Conservation (phyloP, 2,329 filamentous ascomycete species). For the Calonectria hawksworthii region DNA sequence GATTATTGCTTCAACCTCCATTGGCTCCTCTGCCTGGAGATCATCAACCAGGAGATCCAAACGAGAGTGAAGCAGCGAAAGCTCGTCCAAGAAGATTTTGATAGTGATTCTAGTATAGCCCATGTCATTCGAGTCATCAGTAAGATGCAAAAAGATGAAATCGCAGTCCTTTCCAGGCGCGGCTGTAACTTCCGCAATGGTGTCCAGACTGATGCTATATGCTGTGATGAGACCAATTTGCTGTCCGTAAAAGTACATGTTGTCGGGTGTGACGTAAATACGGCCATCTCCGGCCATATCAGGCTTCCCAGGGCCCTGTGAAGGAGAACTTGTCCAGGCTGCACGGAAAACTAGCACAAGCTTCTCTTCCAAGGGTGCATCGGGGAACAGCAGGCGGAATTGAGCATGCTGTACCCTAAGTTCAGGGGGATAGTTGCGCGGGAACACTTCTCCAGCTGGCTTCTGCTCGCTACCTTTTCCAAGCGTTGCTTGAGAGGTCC, state of each 20-base stretch:
- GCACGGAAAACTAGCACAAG: slow-evolving; percentile 93
- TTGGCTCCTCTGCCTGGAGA: slow-evolving; percentile 78
- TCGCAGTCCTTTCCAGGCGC: slow-evolving; percentile 93
- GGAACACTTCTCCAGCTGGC: slow-evolving; percentile 70
- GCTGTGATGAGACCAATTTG: slow-evolving; percentile 92
- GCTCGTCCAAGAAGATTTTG: slow-evolving; percentile 92
- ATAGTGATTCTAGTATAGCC: slow-evolving; percentile 83
- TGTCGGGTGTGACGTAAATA: slow-evolving; percentile 87
- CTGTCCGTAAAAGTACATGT: slow-evolving; percentile 97
- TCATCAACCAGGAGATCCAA: slow-evolving; percentile 90
- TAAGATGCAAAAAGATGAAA: slow-evolving; percentile 87
- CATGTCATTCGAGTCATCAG: slow-evolving; percentile 72
- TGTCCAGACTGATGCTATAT: slow-evolving; percentile 80
- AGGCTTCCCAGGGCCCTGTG: slow-evolving; percentile 58
- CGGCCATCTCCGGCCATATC: slow-evolving; percentile 75
- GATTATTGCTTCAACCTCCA: slow-evolving; percentile 78
- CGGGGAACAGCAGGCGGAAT: slow-evolving; percentile 91
- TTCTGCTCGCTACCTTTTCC: slow-evolving; percentile 49
- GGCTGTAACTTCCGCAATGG: slow-evolving; percentile 89
- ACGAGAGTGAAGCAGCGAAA: slow-evolving; percentile 84
- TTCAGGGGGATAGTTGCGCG: slow-evolving; percentile 82
- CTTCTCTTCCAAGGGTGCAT: slow-evolving; percentile 82
- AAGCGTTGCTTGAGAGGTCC: slow-evolving; percentile 47
- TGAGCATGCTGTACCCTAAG: slow-evolving; percentile 91
- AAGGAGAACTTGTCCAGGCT: slow-evolving; percentile 76